Base-by-base conservation (phyloP, 2,329 filamentous ascomycete species). In the Colletotrichum sp. region DNA sequence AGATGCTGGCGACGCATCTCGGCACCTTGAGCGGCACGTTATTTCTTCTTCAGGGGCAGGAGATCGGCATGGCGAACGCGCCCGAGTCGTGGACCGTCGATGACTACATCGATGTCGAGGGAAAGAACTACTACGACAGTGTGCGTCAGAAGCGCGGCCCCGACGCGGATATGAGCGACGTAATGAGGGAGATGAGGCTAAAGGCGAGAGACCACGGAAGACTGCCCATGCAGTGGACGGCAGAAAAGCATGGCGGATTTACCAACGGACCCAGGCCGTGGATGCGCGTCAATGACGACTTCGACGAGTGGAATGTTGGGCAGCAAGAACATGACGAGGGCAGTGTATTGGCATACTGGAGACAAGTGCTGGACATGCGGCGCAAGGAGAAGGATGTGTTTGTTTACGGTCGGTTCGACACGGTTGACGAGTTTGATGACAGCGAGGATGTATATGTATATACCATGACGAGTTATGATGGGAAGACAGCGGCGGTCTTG, bases 21-120 rank as follows among this genome's bases (percentile, higher is more conserved):
- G 76, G 81, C 0, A 83, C 82, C 0, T 80, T 88, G 16, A 84
- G 83, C 0, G 88, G 88, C 1, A 89, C 88, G 0, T 61, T 88
- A 2, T 90, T 86, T 52, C 71, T 90, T 2, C 88, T 88, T 12
- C 88, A 90, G 71, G 89, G 89, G 0, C 88, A 90, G 77, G 89
- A 90, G 76, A 86, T 90, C 15, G 89, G 87, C 0, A 89, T 89
- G 87, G 84, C 85, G 2, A 90, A 89, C 67, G 81, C 82, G 0
- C 87, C 88, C 0, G 75, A 78, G 2, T 80, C 84, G 0, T 90
- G 87, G 88, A 76, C 78, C 1, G 82, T 88, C 2, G 82, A 84
- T 0, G 86, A 86, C 7, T 87, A 86, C 70, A 83, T 84, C n/a
- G 86, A 88, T 34, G 82, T 87, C 7, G 87, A 89, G 58, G 83